These are phyloP conservation scores for Yamadazyma tumulicola DNA, from an alignment of 805 yeast species.

Conservation along the genomic window DNA sequence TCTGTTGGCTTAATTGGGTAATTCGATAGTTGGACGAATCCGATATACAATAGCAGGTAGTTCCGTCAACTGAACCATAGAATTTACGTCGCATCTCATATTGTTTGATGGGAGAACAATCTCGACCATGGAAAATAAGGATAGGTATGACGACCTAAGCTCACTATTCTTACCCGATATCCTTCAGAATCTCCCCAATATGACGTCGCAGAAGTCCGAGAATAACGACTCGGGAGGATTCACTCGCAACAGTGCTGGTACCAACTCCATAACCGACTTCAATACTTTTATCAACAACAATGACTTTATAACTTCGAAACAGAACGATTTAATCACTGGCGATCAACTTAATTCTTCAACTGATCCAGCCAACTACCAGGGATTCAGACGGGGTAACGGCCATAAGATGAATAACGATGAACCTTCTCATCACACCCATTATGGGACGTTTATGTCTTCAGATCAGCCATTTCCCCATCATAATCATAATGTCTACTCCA, in stretches of 20 bases:
- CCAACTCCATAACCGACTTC: conserved; percentile 12
- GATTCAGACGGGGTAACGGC: too few relatives aligned
- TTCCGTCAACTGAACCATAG: too few relatives aligned
- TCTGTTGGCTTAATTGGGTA: too few relatives aligned
- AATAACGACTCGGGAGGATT: not conserved
- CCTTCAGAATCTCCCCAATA: conserved; percentile 18
- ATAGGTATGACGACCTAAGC: conserved; percentile 36
- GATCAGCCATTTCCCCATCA: conserved; percentile 13
- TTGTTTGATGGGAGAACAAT: too few relatives aligned
- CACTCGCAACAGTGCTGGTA: conserved; percentile 1
- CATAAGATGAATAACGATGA: conserved; percentile 1
- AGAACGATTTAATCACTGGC: conserved; percentile 3
- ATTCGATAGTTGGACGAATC: too few relatives aligned
- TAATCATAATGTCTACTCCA: conserved; percentile 9
- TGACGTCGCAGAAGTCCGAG: conserved; percentile 1
- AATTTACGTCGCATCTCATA: too few relatives aligned
- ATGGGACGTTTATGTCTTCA: conserved; percentile 18
- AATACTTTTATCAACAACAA: conserved; percentile 21
- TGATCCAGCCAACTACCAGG: too few relatives aligned
- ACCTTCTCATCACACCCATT: conserved; percentile 5
- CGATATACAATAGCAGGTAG: too few relatives aligned
- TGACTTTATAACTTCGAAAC: conserved; percentile 14
- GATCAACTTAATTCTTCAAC: too few relatives aligned
- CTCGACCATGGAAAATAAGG: conserved; percentile 4
- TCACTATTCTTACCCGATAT: conserved; percentile 40